A percentile compares a stretch with the other conserved stretches of the same genome.
Conservation (phyloP, 1,139 yeast species). For the Saccharomycopsis hybrid region DNA sequence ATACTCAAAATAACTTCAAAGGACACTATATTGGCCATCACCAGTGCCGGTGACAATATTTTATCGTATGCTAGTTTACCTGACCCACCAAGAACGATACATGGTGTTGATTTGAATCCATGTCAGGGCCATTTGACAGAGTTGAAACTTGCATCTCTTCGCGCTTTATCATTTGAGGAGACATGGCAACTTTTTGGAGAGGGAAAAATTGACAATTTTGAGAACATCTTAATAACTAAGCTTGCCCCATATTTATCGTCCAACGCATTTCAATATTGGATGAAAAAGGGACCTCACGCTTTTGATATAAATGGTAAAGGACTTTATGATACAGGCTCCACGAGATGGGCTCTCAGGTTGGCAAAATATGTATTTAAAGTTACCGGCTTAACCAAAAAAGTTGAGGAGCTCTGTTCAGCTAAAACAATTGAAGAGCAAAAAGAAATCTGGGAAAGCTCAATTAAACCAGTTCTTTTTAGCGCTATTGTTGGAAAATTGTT, state of each 20-base stretch:
- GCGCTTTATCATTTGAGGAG: conserved; percentile 50
- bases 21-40: conserved; percentile 75
- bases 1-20: conserved; percentile 53
- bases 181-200: conserved; percentile 73
- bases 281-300: conserved; percentile 51
- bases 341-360: conserved; percentile 76
- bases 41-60: conserved; percentile 82
- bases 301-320: conserved; percentile 53
- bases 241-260: conserved; percentile 70
- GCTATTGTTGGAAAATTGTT: conserved; percentile 60
- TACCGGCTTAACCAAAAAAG: conserved; percentile 47
- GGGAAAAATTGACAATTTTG: conserved; percentile 54
- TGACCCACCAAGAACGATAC: conserved; percentile 67
- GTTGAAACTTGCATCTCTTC: conserved; percentile 66
- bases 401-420: conserved; percentile 52
- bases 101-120: conserved; percentile 82
- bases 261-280: conserved; percentile 78
- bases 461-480: conserved; percentile 66
- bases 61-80: conserved; percentile 67
- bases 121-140: conserved; percentile 76
- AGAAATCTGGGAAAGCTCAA: conserved; percentile 51
- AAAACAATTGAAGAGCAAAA: conserved; percentile 56
- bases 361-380: conserved; percentile 53
- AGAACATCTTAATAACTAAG: conserved; percentile 45
- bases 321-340: conserved; percentile 72